Evolutionary conservation across 257 asterid species (phyloP), one percentile per base, ranked within the genome.

Genomic region (Leptodermis oblonga): DNA sequence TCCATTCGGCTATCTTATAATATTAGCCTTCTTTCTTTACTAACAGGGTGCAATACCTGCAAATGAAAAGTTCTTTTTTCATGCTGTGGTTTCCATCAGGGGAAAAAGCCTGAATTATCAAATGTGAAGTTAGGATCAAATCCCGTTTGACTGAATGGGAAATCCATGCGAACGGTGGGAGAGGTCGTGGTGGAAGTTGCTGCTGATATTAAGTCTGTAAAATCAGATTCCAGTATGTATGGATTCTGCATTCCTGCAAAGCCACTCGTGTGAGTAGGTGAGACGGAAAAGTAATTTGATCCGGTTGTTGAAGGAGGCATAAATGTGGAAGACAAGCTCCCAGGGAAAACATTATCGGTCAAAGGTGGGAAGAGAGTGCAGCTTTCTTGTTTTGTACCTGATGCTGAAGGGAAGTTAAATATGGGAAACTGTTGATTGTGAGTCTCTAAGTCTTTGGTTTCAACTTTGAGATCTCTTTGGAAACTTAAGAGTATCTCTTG

Each of bases 401-500:
- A 53, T 20, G 74, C 60, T 42, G 82, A 68, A 52, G 70, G 43
- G 64, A 39, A 65, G 68, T 46, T 59, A 54, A 72, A 65, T 0
- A 74, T 46, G 39, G 76, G 28, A 49, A 76, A 77, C 48, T 42
- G 69, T 48, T 49, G 85, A 37, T 60, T 77, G 28, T 76, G 80
- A 60, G 68, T 65, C 66, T 77, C 74, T 6, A 76, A 74, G 15
- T 74, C 55, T 1, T 79, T 67, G 22, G 72, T 74, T 30, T 76
- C 63, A 33, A 81, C 79, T 61, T 63, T 66, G n/a, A 81, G 88
- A 77, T 69, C 76, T 73, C 86, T 77, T 71, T 81, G 82, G 79
- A 78, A 81, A 36, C 70, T 77, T 65, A 74, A 12, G 62, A 70
- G 80, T 30, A 74, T 72, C 71, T 68, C 76, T 0, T 54, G 67